Evolutionary conservation across 2,329 filamentous ascomycete species (phyloP).

Genomic region (Leptodontidium sp.): DNA sequence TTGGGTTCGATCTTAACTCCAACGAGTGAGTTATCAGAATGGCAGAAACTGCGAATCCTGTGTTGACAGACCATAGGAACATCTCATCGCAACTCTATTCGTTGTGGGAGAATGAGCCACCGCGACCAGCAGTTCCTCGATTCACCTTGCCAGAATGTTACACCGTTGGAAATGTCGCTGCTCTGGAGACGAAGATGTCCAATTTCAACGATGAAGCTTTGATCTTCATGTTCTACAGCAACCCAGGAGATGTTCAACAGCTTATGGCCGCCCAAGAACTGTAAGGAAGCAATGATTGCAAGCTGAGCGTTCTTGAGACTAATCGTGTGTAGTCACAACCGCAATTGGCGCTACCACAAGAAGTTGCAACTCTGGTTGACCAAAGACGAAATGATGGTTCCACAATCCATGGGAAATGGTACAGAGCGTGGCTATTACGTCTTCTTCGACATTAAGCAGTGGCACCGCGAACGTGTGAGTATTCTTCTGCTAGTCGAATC

Average conservation of each 20-base stretch:
- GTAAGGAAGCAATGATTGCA: slow-evolving; percentile 51
- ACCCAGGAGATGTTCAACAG: slow-evolving; percentile 68
- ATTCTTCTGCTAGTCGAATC: background rate
- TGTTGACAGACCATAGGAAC: slow-evolving; percentile 40
- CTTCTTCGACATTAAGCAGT: slow-evolving; percentile 68
- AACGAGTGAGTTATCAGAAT: slow-evolving; percentile 58
- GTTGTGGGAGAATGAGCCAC: slow-evolving; percentile 66
- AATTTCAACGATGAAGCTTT: slow-evolving; percentile 75
- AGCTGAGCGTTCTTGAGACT: background rate
- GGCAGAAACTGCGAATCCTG: background rate
- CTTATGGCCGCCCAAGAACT: slow-evolving; percentile 69
- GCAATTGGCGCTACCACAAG: slow-evolving; percentile 76
- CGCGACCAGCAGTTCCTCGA: slow-evolving; percentile 64
- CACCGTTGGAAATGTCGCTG: slow-evolving; percentile 70
- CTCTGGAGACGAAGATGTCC: slow-evolving; percentile 69
- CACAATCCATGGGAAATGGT: slow-evolving; percentile 63
- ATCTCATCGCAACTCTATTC: slow-evolving; percentile 69
- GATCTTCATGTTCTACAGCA: slow-evolving; percentile 76
- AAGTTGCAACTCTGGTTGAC: slow-evolving; percentile 72
- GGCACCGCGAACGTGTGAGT: slow-evolving; percentile 70
- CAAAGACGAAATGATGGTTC: slow-evolving; percentile 72
- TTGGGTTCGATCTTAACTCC: slow-evolving; percentile 66
- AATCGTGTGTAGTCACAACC: slow-evolving; percentile 57
- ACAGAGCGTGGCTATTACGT: slow-evolving; percentile 73
- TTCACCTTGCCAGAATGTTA: slow-evolving; percentile 72